Evolutionary conservation across 805 yeast species (phyloP).

Genomic region (Candida broadrunensis): DNA sequence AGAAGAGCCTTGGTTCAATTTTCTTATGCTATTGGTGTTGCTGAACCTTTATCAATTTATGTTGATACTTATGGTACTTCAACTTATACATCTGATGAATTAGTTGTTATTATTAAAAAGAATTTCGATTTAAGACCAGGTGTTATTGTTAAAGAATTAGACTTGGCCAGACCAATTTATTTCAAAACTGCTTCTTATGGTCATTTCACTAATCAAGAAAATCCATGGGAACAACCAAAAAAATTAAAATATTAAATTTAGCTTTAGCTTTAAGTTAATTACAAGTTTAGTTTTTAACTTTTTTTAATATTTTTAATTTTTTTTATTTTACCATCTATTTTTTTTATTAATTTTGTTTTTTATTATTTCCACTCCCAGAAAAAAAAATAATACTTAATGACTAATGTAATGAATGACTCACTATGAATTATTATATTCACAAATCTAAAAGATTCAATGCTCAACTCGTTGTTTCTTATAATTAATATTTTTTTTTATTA

Average conservation of each 20-base stretch:
- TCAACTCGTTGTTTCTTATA: slow-evolving; percentile 43
- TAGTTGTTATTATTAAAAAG: slow-evolving; percentile 85
- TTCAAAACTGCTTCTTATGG: slow-evolving; percentile 99
- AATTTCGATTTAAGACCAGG: slow-evolving; percentile 99
- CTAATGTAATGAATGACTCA: slow-evolving; percentile 47
- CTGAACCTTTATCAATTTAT: slow-evolving; percentile 96
- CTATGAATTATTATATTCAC: neutral
- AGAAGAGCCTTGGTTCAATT: slow-evolving; percentile 97
- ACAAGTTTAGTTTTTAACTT: neutral
- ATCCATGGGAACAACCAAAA: slow-evolving; percentile 98
- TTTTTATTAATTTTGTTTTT: neutral
- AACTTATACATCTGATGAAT: slow-evolving; percentile 80
- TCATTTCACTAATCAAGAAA: slow-evolving; percentile 98
- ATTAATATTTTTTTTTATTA: slow-evolving; percentile 15
- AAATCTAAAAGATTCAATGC: slow-evolving; percentile 28
- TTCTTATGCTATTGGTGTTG: slow-evolving; percentile 99
- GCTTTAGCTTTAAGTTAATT: too few species aligned
- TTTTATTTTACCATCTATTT: neutral
- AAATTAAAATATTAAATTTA: slow-evolving; percentile 55
- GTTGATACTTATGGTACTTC: slow-evolving; percentile 99
- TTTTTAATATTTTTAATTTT: neutral
- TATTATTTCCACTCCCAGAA: too few species aligned
- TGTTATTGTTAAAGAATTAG: slow-evolving; percentile 93
- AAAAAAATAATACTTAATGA: slow-evolving; percentile 20
- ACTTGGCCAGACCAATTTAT: slow-evolving; percentile 98